Evolutionary conservation across 1,284 basidiomycete genomes (phyloP), one percentile per base, ranked within the genome.

Genomic region (Ustilago cynodontis): DNA sequence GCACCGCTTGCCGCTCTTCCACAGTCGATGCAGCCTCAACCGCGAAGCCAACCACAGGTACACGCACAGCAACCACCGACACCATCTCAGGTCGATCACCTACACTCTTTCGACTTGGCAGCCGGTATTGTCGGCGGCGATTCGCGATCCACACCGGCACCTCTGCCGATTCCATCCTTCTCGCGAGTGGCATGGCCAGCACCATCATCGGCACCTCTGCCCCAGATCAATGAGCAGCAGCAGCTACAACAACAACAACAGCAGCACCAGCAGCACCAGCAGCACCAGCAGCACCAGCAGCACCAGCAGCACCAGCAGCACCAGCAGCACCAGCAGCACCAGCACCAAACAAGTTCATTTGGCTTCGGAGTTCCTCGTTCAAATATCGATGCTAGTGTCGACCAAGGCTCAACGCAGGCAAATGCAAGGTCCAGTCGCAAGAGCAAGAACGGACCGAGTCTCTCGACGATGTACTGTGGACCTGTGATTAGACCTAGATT

Each of bases 401-500:
- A 33, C 2, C 11, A 14, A 13, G 43, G 29, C 24, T 8, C 31
- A 7, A 33, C 37, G 22, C 20, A 45, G 5, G 22, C 33, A 10
- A 22, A 13, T 10, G 45, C 39, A 18, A 39, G 37, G 31, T 24
- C 52, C 29, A 53, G 31, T 39, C 58, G 56, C 37, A 65, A 58
- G 28, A 13, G 28, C 45, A 70, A 61, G 37, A n/a, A 7, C 18
- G 57, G 41, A 3, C 57, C 67, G 2, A 55, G 41, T 41, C 49
- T 66, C 7, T 56, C 67, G 16, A 72, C 60, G 31, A 65, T 75
- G 63, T 69, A 61, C 45, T 61, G 71, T 31, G 75, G 66, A 3
- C 71, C 78, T 18, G 62, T 78, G 31, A 24, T 76, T n/a, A 62
- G 71, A 4, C 79, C 79, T 2, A 65, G 77, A 49, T 79, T 66